Percentiles rank a stretch among this genome's conserved stretches.
These are phyloP conservation scores for Trichophyton equinum DNA, from an alignment of 2,329 filamentous ascomycete species.

Conservation along the genomic window DNA sequence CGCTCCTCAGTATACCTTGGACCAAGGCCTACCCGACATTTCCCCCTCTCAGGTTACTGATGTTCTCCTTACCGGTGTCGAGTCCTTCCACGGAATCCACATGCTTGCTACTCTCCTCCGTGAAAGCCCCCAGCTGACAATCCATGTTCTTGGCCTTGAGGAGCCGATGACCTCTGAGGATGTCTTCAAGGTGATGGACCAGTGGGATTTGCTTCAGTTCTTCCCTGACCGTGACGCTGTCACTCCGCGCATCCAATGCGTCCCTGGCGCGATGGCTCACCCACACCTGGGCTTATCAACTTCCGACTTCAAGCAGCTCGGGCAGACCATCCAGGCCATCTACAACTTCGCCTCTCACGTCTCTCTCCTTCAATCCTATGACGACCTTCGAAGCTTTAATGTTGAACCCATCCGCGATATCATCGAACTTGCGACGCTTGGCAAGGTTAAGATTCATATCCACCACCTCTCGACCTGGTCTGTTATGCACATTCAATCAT, in stretches of 20 bases:
- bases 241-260: constrained; percentile 2
- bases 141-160: constrained; percentile 6
- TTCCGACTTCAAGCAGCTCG: constrained; percentile 2
- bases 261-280: constrained; percentile 4
- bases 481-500: constrained; percentile 6
- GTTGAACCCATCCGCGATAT: constrained; percentile 3
- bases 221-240: constrained; percentile 3
- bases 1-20: neutral
- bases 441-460: constrained; percentile 4
- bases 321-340: constrained; percentile 7
- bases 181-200: constrained; percentile 1
- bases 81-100: constrained; percentile 8
- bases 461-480: constrained; percentile 10
- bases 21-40: neutral
- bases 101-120: constrained; percentile 5
- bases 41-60: neutral
- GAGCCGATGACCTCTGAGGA: neutral
- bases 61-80: constrained; percentile 8
- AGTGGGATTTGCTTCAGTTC: constrained; percentile 1
- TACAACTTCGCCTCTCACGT: constrained; percentile 7
- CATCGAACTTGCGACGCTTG: constrained; percentile 6
- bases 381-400: constrained; percentile 6
- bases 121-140: neutral
- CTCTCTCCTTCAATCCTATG: constrained; percentile 9
- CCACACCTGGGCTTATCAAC: constrained; percentile 2